These are phyloP conservation scores for Bacidia rubella DNA, from an alignment of 495 filamentous ascomycete species.

Conservation along the genomic window DNA sequence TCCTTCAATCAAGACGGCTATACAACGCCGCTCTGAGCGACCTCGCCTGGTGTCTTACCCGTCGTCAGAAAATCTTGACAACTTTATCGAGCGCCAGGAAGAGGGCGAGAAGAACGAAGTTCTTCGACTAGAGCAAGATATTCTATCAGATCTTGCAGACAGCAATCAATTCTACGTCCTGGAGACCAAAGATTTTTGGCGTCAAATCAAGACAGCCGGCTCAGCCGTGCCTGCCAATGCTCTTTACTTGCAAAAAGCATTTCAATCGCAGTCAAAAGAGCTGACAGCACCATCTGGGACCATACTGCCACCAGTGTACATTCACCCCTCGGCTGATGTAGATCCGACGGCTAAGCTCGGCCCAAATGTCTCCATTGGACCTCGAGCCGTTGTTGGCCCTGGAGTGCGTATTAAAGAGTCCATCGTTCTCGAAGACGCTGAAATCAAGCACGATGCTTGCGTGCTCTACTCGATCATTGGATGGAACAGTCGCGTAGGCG, in stretches of 20 bases:
- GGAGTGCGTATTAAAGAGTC: slow-evolving; percentile 90
- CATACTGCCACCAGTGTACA: slow-evolving; percentile 89
- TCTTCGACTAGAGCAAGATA: slow-evolving; percentile 93
- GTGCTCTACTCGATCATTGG: slow-evolving; percentile 94
- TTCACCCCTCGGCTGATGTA: slow-evolving; percentile 86
- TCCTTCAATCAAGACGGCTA: slow-evolving; percentile 85
- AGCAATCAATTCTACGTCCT: slow-evolving; percentile 97
- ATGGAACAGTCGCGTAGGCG: slow-evolving; percentile 89
- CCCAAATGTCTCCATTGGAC: slow-evolving; percentile 91
- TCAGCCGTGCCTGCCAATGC: slow-evolving; percentile 96
- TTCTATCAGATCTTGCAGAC: slow-evolving; percentile 90
- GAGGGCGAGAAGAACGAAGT: slow-evolving; percentile 72
- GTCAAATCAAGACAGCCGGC: slow-evolving; percentile 98
- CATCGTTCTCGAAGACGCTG: slow-evolving; percentile 86
- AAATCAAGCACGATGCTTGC: slow-evolving; percentile 96
- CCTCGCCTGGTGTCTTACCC: slow-evolving; percentile 87
- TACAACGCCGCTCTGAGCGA: slow-evolving; percentile 88
- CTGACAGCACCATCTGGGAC: slow-evolving; percentile 74
- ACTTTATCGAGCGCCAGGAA: slow-evolving; percentile 61
- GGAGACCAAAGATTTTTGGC: slow-evolving; percentile 99
- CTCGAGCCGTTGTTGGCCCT: slow-evolving; percentile 68
- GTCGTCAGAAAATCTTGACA: slow-evolving; percentile 84
- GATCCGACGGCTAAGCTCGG: slow-evolving; percentile 94
- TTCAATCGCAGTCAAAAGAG: slow-evolving; percentile 70
- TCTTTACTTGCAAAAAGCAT: slow-evolving; percentile 90